phyloP scores from a whole-genome alignment of 2,329 filamentous ascomycete species.

The Stagonosporopsis rhizophila region DNA sequence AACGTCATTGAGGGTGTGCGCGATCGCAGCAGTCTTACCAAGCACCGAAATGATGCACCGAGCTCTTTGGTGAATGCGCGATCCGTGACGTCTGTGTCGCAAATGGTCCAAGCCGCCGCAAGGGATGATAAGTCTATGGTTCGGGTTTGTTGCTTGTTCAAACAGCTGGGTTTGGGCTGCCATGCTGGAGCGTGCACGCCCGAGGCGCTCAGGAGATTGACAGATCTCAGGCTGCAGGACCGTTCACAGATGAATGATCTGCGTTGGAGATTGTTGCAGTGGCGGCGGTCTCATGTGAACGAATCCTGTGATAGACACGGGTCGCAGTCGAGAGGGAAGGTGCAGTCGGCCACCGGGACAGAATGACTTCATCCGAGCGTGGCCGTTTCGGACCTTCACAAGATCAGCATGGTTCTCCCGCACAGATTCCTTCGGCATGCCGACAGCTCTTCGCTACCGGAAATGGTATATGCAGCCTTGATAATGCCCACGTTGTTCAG shows the following conservation, averaged over 20 bases:
- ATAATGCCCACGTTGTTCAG: conserved; percentile 27
- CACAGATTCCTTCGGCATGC: conserved; percentile 23
- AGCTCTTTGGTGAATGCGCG: conserved; percentile 7
- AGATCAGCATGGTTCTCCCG: conserved; percentile 35
- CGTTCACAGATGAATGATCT: conserved; percentile 20
- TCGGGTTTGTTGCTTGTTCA: conserved; percentile 25
- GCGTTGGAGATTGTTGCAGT: conserved; percentile 11
- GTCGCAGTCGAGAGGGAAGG: conserved; percentile 16
- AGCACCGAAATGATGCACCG: conserved; percentile 26
- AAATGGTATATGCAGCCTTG: conserved; percentile 25
- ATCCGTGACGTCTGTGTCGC: conserved; percentile 23
- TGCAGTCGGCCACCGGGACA: conserved; percentile 25
- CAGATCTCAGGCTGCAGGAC: conserved; percentile 9
- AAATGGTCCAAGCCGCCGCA: conserved; percentile 8
- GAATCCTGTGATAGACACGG: conserved; percentile 25
- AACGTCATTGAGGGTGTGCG: conserved; percentile 23
- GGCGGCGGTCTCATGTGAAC: conserved; percentile 3
- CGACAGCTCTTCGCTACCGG: conserved; percentile 38
- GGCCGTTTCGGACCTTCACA: conserved; percentile 22
- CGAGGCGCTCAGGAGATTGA: conserved; percentile 19
- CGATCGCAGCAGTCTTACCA: conserved; percentile 27
- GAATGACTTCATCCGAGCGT: conserved; percentile 30
- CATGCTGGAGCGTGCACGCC: conserved; percentile 18
- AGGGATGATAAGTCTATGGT: conserved; percentile 15
- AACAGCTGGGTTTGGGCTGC: conserved; percentile 24